Conservation (phyloP, 148 eudicot species). For the Persicaria maculosa region DNA sequence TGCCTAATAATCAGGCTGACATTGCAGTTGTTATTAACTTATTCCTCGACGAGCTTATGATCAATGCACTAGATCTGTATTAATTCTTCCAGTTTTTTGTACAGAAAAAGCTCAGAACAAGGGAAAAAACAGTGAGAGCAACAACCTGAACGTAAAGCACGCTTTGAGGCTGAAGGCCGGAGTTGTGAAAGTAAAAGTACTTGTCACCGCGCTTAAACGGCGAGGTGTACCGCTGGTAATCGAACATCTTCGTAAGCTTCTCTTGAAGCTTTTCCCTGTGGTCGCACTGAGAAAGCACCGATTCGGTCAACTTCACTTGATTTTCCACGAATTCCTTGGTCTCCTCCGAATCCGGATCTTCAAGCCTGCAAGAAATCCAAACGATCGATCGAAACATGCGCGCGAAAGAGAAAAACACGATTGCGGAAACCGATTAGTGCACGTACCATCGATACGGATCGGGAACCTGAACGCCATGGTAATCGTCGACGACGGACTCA, state of each 20-base stretch:
- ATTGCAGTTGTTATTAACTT: background rate
- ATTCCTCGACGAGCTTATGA: background rate
- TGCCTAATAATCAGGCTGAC: background rate
- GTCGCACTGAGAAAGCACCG: slow-evolving; percentile 65
- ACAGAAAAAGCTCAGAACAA: background rate
- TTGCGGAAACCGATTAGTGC: background rate
- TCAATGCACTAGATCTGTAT: background rate
- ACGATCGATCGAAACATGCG: slow-evolving; percentile 1
- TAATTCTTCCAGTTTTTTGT: background rate
- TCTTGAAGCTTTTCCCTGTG: slow-evolving; percentile 59
- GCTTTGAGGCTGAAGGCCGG: slow-evolving; percentile 82
- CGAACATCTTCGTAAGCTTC: slow-evolving; percentile 58
- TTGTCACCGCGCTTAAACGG: slow-evolving; percentile 71
- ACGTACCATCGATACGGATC: slow-evolving; percentile 61
- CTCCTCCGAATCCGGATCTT: slow-evolving; percentile 90
- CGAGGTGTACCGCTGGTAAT: slow-evolving; percentile 61
- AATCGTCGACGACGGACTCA: slow-evolving; percentile 41
- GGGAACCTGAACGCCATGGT: slow-evolving; percentile 40
- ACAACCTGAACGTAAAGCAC: slow-evolving; percentile 84
- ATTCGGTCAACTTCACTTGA: slow-evolving; percentile 66
- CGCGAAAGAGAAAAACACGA: background rate
- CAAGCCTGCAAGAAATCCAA: slow-evolving; percentile 45
- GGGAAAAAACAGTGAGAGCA: background rate
- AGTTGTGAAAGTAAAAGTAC: slow-evolving; percentile 80
- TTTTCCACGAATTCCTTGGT: slow-evolving; percentile 70